Evolutionary conservation across 345 rosid species (phyloP).

Genomic region (Citrus sp.): DNA sequence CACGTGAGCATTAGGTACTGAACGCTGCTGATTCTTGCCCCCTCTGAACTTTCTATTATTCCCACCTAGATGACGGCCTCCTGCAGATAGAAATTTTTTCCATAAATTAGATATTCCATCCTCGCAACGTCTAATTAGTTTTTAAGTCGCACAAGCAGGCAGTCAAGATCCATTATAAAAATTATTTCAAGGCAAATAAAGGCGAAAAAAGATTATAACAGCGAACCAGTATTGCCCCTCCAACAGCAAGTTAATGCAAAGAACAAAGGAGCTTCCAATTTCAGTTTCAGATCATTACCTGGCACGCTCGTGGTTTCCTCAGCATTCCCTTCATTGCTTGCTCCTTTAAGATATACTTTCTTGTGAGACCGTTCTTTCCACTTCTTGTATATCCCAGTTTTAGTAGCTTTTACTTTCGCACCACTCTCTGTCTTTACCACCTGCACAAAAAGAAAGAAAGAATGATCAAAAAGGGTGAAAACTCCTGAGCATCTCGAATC

Average conservation of each 20-base stretch:
- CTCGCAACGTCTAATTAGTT: neutral
- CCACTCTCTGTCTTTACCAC: conserved; percentile 96
- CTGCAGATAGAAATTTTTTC: conserved; percentile 24
- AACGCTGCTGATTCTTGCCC: conserved; percentile 36
- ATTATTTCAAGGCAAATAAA: neutral
- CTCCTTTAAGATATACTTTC: conserved; percentile 49
- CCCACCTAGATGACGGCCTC: conserved; percentile 23
- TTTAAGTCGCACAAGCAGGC: neutral
- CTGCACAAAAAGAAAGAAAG: conserved; percentile 29
- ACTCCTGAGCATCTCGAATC: neutral
- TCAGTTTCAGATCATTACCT: conserved; percentile 32
- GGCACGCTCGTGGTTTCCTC: conserved; percentile 38
- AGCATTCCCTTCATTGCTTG: conserved; percentile 38
- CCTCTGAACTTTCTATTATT: conserved; percentile 46
- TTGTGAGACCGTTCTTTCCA: conserved; percentile 80
- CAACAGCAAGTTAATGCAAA: neutral
- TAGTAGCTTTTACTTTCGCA: conserved; percentile 61
- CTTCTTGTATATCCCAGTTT: conserved; percentile 86
- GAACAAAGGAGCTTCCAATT: neutral
- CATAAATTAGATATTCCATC: neutral
- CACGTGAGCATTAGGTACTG: conserved; percentile 70
- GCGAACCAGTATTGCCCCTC: neutral
- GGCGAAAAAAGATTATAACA: neutral
- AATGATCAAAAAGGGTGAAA: neutral
- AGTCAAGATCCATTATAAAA: neutral